Evolutionary conservation across 345 rosid genomes (phyloP), one percentile per base, ranked within the genome.

Genomic region (Cardiospermum halicacabum): DNA sequence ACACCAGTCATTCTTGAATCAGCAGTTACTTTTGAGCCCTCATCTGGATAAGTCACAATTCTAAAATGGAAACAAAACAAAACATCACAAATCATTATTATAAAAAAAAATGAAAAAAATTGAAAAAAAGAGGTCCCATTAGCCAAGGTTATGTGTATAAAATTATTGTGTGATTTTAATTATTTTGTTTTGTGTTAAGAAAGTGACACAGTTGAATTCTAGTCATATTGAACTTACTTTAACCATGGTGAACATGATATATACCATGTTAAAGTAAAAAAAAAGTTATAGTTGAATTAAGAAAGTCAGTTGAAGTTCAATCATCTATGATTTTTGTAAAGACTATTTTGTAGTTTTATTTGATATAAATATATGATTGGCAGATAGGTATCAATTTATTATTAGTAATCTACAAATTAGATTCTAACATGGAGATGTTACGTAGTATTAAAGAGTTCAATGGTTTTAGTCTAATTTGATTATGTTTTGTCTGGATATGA

Each of bases 1-100:
- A 47, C 83, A 71, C 71, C 82, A 76, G 61, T 18, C 81, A 53
- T 74, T 78, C 72, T 72, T 77, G 73, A 79, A 76, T 64, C 93
- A 83, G 70, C 80, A 80, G 34, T 65, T 86, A 36, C 68, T 84
- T 22, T 58, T 82, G 74, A 79, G 78, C 66, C 85, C 82, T 55
- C 74, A 76, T 73, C 73, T 80, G 85, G 86, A 18, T 84, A 51
- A 77, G 68, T 13, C 32, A 43, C 10, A 13, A 31, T 0, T 1
- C 32, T 27, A 36, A 66, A 21, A 5, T 1, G 10, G 22, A 42
- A 27, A 19, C 9, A 3, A 40, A 12, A 25, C n/a, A 1, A 4
- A 31, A 32, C 37, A 39, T 24, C 42, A 39, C 28, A 49, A 31
- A 3, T 1, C 6, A 3, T 0, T 7, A 25, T 21, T 4, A 11